Evolutionary conservation across 371 early-diverging fungal genomes (phyloP).

Genomic region (Rhizopus arrhizus): DNA sequence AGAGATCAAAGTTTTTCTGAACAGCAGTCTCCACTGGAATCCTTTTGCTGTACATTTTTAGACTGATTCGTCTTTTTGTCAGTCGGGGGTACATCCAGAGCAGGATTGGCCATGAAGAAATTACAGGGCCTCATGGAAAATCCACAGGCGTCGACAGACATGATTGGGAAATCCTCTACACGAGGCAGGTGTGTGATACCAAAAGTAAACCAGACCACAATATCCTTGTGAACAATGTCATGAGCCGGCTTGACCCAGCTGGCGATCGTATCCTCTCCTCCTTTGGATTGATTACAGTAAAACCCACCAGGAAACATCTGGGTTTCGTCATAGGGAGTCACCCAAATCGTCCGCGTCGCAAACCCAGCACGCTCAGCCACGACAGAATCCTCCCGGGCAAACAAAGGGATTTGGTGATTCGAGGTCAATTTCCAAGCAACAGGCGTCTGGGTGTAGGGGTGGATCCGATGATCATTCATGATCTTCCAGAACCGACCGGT

Average conservation of each 20-base stretch:
- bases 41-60: constrained; percentile 26
- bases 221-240: constrained; percentile 43
- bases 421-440: constrained; percentile 53
- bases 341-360: constrained; percentile 55
- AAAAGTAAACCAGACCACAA: constrained; percentile 59
- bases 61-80: constrained; percentile 49
- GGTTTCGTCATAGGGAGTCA: constrained; percentile 53
- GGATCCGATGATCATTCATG: constrained; percentile 42
- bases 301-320: constrained; percentile 60
- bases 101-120: constrained; percentile 56
- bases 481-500: constrained; percentile 55
- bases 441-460: constrained; percentile 49
- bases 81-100: constrained; percentile 51
- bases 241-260: constrained; percentile 39
- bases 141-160: constrained; percentile 56
- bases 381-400: constrained; percentile 47
- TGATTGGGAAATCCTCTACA: constrained; percentile 59
- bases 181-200: constrained; percentile 57
- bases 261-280: constrained; percentile 34
- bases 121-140: constrained; percentile 55
- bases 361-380: constrained; percentile 55
- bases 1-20: constrained; percentile 38
- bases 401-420: constrained; percentile 39
- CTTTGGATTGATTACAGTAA: constrained; percentile 54
- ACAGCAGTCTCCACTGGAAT: constrained; percentile 23